These are phyloP conservation scores for Pyrrhoderma noxium DNA, from an alignment of 1,284 basidiomycete genomes.

Conservation along the genomic window DNA sequence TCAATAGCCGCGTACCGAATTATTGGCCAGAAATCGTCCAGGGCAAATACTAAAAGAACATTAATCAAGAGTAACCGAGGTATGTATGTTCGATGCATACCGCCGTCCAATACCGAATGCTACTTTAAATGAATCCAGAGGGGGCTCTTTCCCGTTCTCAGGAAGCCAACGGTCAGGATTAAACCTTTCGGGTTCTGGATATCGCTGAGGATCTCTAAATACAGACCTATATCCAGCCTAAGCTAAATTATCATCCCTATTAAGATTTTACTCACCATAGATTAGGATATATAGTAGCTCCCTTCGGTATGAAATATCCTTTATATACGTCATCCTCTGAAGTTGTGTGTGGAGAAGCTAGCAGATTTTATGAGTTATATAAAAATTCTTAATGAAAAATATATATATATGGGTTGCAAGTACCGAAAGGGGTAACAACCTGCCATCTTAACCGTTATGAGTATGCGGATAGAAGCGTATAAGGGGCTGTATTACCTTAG, in stretches of 20 bases:
- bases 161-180: constrained; percentile 21
- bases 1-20: constrained; percentile 3
- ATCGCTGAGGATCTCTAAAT: constrained; percentile 15
- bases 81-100: background rate
- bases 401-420: background rate
- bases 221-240: too few relatives aligned
- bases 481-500: constrained; percentile 6
- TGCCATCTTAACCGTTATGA: background rate
- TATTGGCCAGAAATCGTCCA: constrained; percentile 3
- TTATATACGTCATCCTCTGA: constrained; percentile 19
- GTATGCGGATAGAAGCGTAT: background rate
- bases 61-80: background rate
- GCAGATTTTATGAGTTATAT: background rate
- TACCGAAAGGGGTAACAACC: background rate
- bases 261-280: constrained; percentile 18
- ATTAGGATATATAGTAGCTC: constrained; percentile 17
- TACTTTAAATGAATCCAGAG: constrained; percentile 1
- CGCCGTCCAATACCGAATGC: constrained; percentile 13
- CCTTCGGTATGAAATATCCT: constrained; percentile 18
- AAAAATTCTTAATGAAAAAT: background rate
- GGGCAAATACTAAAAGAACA: constrained; percentile 6
- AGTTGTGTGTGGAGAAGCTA: constrained; percentile 16
- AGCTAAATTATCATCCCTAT: too few relatives aligned
- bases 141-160: background rate
- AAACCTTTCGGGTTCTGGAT: constrained; percentile 19